phyloP scores from a whole-genome alignment of 495 filamentous ascomycete genomes.

The Podospora pseudocomata region DNA sequence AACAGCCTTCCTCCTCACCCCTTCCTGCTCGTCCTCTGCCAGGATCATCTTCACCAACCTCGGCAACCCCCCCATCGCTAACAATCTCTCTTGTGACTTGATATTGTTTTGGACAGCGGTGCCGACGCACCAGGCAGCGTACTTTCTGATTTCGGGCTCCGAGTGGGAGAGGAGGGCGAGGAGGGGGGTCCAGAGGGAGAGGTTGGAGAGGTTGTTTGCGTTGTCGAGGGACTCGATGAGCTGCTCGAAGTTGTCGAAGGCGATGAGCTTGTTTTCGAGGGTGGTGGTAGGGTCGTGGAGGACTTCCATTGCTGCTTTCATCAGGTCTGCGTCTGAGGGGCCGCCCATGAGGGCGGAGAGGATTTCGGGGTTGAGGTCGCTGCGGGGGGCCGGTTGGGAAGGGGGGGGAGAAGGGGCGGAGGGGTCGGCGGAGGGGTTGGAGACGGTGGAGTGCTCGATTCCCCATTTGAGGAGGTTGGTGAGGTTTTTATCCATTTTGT shows the following conservation, averaged over 20 bases:
- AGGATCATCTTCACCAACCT: conserved; percentile 61
- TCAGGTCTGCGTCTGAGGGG: conserved; percentile 83
- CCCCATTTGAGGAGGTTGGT: conserved; percentile 87
- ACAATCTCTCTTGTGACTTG: conserved; percentile 71
- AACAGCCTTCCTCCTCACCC: conserved; percentile 79
- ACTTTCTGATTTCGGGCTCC: conserved; percentile 67
- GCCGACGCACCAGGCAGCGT: conserved; percentile 89
- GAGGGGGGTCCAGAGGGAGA: conserved; percentile 78
- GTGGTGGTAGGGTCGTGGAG: conserved; percentile 60
- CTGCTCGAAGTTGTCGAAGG: conserved; percentile 96
- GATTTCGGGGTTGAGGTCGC: conserved; percentile 57
- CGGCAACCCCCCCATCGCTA: conserved; percentile 67
- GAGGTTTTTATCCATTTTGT: conserved; percentile 45
- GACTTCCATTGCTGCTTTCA: conserved; percentile 75
- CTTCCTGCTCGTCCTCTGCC: conserved; percentile 51
- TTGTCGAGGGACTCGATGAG: conserved; percentile 91
- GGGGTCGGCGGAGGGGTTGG: conserved; percentile 33
- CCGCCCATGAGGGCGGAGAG: conserved; percentile 70
- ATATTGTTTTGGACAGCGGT: conserved; percentile 96
- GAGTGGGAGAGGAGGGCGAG: conserved; percentile 61
- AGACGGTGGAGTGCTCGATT: conserved; percentile 64
- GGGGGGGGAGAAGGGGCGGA: conserved; percentile 26
- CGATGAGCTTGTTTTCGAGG: conserved; percentile 74
- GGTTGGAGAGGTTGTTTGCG: conserved; percentile 79
- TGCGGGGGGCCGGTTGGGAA: conserved; percentile 27